phyloP scores from a whole-genome alignment of 176 grass and related monocot genomes.

The Ampelocalamus luodianensis region DNA sequence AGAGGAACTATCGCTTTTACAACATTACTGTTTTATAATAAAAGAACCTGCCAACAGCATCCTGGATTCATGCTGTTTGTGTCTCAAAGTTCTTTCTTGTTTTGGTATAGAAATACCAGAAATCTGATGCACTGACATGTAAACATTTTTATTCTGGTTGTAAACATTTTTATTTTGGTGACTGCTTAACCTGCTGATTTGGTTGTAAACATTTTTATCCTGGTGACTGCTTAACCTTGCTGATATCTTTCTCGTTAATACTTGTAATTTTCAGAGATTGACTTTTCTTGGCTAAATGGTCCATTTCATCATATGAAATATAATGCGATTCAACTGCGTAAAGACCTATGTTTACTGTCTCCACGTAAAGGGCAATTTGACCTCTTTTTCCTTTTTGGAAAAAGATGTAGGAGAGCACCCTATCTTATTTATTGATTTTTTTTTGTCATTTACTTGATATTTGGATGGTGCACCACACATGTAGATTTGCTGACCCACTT shows the following conservation, averaged over 20 bases:
- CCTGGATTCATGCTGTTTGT: not conserved
- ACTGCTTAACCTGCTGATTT: not conserved
- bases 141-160: too few species aligned
- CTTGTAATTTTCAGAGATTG: not conserved
- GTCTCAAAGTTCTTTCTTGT: not conserved
- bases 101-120: not conserved
- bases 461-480: not conserved
- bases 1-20: not conserved
- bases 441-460: slow-evolving; percentile 3
- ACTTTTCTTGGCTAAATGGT: not conserved
- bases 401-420: too few species aligned
- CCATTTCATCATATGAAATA: not conserved
- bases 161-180: too few species aligned
- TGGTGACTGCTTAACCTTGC: not conserved
- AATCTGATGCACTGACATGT: not conserved
- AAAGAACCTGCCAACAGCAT: not conserved
- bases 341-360: not conserved
- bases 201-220: too few species aligned
- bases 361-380: not conserved
- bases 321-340: not conserved
- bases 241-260: not conserved
- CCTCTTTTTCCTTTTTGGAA: not conserved
- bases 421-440: not conserved
- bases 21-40: not conserved
- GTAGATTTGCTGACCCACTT: not conserved